Evolutionary conservation across 805 yeast genomes (phyloP), one percentile per base, ranked within the genome.

Genomic region (Phaffomyces thermotolerans): DNA sequence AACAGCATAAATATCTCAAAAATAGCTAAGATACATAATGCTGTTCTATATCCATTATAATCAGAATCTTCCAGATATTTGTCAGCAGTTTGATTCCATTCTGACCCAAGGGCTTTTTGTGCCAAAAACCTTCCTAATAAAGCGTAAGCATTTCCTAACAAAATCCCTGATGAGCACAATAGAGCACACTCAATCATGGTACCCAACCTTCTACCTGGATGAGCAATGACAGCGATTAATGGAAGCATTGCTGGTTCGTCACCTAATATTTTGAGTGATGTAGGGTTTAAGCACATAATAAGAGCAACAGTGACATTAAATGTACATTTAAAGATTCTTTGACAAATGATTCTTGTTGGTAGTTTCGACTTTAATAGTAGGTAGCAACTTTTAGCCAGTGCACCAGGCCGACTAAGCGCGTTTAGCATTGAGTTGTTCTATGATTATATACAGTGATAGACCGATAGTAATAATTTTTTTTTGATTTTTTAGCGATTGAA

Each of bases 181-280:
- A 68, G 52, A 8, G 62, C 62, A 20, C 68, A 67, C 47, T 73
- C 75, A 23, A 73, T 60, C 52, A 73, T 71, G 6, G 72, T 66
- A 20, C 77, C 73, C 3, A 71, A 60, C 40, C 78, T 62, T 48
- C 76, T 63, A 0, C 78, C 77, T 2, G 77, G 76, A 49, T 72
- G 75, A 6, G 69, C 69, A 53, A 69, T 70, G 14, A 72, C 76
- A 2, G 75, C 65, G 6, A 70, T 64, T 34, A 73, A 49, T 0
- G 75, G 72, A 10, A 72, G 52, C 67, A 73, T 65, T 10, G 71
- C 70, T 1, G 73, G 68, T 32, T 69, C 67, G 6, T 52, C 52
- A 5, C 77, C 77, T 15, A 73, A 37, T 9, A 50, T 55, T 9
- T 37, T 48, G 23, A 66, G 49, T 1, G 69, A 62, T 17, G 60